Conservation (phyloP, 2,329 filamentous ascomycete genomes). For the Aspergillus chevalieri region DNA sequence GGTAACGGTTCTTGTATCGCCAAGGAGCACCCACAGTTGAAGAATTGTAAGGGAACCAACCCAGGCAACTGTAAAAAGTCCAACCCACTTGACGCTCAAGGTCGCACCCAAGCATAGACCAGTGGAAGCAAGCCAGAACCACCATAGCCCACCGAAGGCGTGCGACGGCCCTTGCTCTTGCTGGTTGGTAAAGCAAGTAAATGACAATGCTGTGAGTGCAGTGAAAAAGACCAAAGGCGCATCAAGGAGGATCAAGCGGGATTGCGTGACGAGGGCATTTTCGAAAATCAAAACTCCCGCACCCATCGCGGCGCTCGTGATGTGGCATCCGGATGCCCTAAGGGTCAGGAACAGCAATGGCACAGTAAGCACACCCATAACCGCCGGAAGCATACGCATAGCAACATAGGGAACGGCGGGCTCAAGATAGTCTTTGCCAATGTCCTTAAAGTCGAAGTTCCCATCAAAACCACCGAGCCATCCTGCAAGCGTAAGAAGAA, state of each 20-base stretch:
- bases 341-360: slow-evolving; percentile 92
- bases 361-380: slow-evolving; percentile 81
- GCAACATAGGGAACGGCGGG: slow-evolving; percentile 93
- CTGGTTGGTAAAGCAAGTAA: slow-evolving; percentile 91
- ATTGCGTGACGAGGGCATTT: slow-evolving; percentile 92
- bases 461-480: slow-evolving; percentile 94
- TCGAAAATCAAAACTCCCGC: slow-evolving; percentile 88
- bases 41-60: slow-evolving; percentile 83
- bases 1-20: slow-evolving; percentile 79
- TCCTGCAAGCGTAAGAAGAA: slow-evolving; percentile 90
- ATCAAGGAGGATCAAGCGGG: slow-evolving; percentile 90
- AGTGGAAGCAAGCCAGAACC: slow-evolving; percentile 91
- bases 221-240: slow-evolving; percentile 91
- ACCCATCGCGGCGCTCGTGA: slow-evolving; percentile 75
- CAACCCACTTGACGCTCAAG: slow-evolving; percentile 97
- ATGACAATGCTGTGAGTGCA: slow-evolving; percentile 81
- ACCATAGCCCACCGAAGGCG: slow-evolving; percentile 87
- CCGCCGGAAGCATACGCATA: slow-evolving; percentile 88
- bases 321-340: slow-evolving; percentile 84
- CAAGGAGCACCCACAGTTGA: slow-evolving; percentile 91
- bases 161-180: slow-evolving; percentile 85
- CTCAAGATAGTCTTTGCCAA: slow-evolving; percentile 96
- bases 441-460: slow-evolving; percentile 98
- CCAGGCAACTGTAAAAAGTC: slow-evolving; percentile 97
- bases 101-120: slow-evolving; percentile 85